Base-by-base conservation (phyloP, 129 eudicot species). In the Flaveria trinervia region DNA sequence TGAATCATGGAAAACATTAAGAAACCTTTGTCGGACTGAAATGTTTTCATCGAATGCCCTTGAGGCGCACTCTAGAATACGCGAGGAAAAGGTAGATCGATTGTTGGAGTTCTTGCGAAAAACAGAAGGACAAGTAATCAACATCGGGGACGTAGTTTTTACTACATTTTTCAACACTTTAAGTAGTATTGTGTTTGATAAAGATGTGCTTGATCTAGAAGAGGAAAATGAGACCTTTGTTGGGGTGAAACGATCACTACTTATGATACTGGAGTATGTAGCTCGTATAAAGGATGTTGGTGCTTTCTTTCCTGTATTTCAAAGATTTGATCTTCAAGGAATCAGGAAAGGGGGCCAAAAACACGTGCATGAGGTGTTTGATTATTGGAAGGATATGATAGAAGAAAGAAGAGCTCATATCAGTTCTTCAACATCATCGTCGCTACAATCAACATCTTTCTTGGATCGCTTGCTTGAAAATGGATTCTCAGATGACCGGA, bases 1-100 rank as follows among this genome's bases (percentile, higher is more conserved):
- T 41, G 77, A 75, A 30, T 46, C 43, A 14, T 81, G 84, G 84
- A 75, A n/a, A 77, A 30, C 4, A 1, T 50, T 81, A 20, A 72
- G 80, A n/a, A 68, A 18, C 54, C 73, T 75, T 68, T 67, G 59
- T 12, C n/a, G 69, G 20, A 28, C 33, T 0, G 81, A 75, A 61
- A 43, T 82, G 10, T 82, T 82, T 49, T 82, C 85, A 1, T 13
- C 82, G 10, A 72, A 71, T 55, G 78, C 79, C 20, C 26, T 82
- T 5, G 75, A 77, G 9, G 52, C 85, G 13, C 82, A 82, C 9
- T 17, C 71, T 12, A 44, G 30, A 11, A 9, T 77, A 20, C 54
- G 85, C 9, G 65, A 77, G 30, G 71, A 77, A 26, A 82, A 82
- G 76, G 20, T 65, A 0, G 56, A 28, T 13, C 68, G 18, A 17